Percentiles rank a stretch among this genome's conserved stretches.
Evolutionary conservation across 2,329 filamentous ascomycete species (phyloP).

Genomic region (Sporothrix luriei): DNA sequence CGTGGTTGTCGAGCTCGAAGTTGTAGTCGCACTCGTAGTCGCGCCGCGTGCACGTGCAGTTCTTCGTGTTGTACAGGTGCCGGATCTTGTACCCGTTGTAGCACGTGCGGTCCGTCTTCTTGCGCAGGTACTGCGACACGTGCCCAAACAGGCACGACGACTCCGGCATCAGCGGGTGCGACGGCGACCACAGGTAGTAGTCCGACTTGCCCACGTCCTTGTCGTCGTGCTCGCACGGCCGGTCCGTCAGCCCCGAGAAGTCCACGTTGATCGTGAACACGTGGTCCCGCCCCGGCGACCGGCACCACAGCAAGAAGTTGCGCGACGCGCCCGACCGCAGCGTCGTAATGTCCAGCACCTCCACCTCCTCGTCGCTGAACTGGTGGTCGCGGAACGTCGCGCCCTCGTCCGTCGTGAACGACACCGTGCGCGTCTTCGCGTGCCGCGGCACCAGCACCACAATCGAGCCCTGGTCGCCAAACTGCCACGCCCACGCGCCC

Average conservation of each 20-base stretch:
- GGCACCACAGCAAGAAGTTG: constrained; percentile 90
- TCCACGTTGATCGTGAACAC: constrained; percentile 81
- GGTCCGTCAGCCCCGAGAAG: constrained; percentile 77
- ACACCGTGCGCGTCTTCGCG: constrained; percentile 63
- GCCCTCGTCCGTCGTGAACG: constrained; percentile 66
- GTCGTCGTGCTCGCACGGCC: constrained; percentile 70
- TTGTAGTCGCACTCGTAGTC: constrained; percentile 99
- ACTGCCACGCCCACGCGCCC: constrained; percentile 89
- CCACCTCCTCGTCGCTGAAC: constrained; percentile 70
- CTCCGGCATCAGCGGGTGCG: constrained; percentile 71
- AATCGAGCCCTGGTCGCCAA: constrained; percentile 91
- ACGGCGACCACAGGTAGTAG: constrained; percentile 85
- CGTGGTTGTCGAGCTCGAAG: constrained; percentile 76
- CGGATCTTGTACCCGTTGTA: constrained; percentile 76
- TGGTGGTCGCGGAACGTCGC: constrained; percentile 73
- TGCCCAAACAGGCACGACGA: constrained; percentile 92
- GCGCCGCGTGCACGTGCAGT: constrained; percentile 79
- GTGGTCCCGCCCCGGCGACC: constrained; percentile 43
- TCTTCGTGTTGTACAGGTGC: constrained; percentile 70
- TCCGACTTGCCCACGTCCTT: constrained; percentile 59
- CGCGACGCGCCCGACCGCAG: constrained; percentile 85
- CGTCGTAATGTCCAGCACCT: constrained; percentile 80
- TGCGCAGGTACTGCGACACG: constrained; percentile 84
- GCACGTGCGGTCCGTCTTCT: constrained; percentile 76
- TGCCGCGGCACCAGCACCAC: constrained; percentile 81